Base-by-base conservation (phyloP, 148 eudicot species). In the Vaccinium vitisidaea region DNA sequence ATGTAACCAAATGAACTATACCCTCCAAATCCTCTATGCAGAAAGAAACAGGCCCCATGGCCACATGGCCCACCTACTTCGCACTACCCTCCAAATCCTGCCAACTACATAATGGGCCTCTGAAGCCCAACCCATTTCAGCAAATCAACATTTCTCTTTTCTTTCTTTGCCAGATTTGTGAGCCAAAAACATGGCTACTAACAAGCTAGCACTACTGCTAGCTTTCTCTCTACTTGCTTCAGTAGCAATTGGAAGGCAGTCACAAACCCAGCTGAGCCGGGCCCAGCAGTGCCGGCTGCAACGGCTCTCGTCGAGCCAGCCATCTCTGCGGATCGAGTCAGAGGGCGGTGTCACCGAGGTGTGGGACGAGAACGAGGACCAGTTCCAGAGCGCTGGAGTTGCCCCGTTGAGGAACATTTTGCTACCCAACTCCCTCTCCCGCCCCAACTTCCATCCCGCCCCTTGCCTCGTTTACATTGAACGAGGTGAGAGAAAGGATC, bases 351-450 rank as follows among this genome's bases (percentile, higher is more conserved):
- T 85, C 61, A 83, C 88, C 15, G 98, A 94, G 84, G 0, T 87
- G 48, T 94, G 98, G 98, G 90, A 92, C 78, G 88, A 87, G 23
- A 80, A 74, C 10, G 90, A 93, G 52, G 93, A 93, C 11, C 93
- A 93, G 84, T 94, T 88, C 86, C 95, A 88, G 80, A 93, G 98
- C 25, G 91, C 88, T 78, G 95, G 94, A 1, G 88, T 94, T 12
- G 85, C 88, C 23, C 89, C 98, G 4, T 55, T 88, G 86, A 91
- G 89, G 84, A 58, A 87, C 43, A 88, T 83, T 30, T 30, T 94
- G 19, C 90, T 81, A 39, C 93, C 91, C 16, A 86, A 91, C 52
- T 84, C 88, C 27, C 94, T 94, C 59, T 30, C 89, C 25, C 80
- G 91, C 36, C 95, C 95, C 30, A 92, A 86, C 85, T 94, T 80